Evolutionary conservation across 768 basidiomycete species (phyloP).

Genomic region (Leccinum sublutescens): DNA sequence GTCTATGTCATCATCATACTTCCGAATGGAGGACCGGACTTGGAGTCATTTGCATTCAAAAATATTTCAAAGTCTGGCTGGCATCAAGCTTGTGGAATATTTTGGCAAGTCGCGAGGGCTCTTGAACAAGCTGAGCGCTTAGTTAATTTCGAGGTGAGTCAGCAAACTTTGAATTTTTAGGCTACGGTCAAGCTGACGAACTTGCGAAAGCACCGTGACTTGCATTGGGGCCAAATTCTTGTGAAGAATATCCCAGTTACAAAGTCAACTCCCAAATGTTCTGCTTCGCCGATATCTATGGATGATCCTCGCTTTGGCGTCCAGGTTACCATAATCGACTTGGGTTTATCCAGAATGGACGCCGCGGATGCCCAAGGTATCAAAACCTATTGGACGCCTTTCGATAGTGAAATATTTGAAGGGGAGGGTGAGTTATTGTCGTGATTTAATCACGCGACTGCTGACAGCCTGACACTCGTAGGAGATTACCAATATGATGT

Average conservation of each 20-base stretch:
- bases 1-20: conserved; percentile 88
- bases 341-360: conserved; percentile 87
- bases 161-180: not conserved
- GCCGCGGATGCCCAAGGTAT: conserved; percentile 47
- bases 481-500: conserved; percentile 95
- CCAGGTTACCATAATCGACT: conserved; percentile 85
- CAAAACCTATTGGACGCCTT: conserved; percentile 67
- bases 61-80: conserved; percentile 62
- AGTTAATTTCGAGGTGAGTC: conserved; percentile 81
- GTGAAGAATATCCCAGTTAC: conserved; percentile 53
- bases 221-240: conserved; percentile 98
- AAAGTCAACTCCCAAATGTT: conserved; percentile 35
- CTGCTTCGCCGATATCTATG: conserved; percentile 48
- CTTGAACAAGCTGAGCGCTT: conserved; percentile 78
- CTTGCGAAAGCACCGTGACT: conserved; percentile 81
- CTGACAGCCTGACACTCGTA: conserved; percentile 28
- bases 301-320: conserved; percentile 68
- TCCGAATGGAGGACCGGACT: conserved; percentile 85
- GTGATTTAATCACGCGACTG: not conserved
- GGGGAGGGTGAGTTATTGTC: conserved; percentile 68
- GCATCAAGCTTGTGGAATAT: conserved; percentile 83
- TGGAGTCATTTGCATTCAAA: conserved; percentile 79
- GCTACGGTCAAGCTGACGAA: not conserved
- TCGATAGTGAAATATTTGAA: conserved; percentile 89
- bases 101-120: conserved; percentile 85